A percentile compares a stretch with the other conserved stretches of the same genome.
Conservation (phyloP, 306 rosid genomes). For the Datisca glomerata region DNA sequence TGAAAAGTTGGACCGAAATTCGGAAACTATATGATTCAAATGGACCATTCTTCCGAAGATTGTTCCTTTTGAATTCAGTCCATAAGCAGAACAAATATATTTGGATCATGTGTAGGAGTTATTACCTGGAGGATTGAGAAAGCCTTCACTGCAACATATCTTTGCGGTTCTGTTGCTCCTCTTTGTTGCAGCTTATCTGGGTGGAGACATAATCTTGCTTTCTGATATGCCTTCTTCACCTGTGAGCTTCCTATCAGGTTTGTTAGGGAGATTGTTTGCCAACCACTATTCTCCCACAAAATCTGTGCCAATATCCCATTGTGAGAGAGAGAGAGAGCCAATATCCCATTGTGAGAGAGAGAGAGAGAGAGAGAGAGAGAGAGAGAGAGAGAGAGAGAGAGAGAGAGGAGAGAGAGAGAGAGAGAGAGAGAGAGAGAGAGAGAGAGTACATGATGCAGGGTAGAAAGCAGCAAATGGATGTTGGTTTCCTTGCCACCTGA, state of each 20-base stretch:
- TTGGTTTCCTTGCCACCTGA: slow-evolving; percentile 71
- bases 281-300: slow-evolving; percentile 61
- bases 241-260: slow-evolving; percentile 62
- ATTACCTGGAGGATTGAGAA: slow-evolving; percentile 78
- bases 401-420: not conserved
- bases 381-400: not conserved
- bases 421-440: not conserved
- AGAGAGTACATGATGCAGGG: slow-evolving; percentile 57
- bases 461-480: slow-evolving; percentile 68
- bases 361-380: slow-evolving; percentile 6
- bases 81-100: no score
- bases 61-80: no score
- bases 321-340: not conserved
- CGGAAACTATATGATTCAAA: no score
- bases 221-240: slow-evolving; percentile 84
- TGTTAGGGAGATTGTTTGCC: slow-evolving; percentile 50
- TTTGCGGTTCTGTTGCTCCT: slow-evolving; percentile 67
- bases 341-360: not conserved
- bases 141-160: slow-evolving; percentile 58
- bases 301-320: slow-evolving; percentile 28
- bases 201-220: slow-evolving; percentile 87
- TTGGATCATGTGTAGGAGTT: no score
- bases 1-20: no score
- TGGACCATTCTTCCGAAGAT: no score
- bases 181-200: slow-evolving; percentile 96